Base-by-base conservation (phyloP, 805 yeast genomes). In the Yarrowia porcina region DNA sequence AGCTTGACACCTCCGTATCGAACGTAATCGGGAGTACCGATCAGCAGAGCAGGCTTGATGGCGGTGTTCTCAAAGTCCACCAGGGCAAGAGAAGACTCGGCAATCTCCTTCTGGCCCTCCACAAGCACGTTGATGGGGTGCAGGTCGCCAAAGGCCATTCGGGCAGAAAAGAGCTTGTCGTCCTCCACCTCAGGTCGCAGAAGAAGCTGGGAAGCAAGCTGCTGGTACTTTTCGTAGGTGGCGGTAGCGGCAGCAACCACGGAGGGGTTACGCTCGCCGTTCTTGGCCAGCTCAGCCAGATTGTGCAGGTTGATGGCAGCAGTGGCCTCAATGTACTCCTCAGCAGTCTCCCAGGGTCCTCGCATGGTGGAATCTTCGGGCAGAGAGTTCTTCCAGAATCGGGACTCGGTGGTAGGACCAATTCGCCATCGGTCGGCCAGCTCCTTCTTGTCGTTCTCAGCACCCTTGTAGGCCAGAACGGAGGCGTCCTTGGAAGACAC, bases 1-100 rank as follows among this genome's bases (percentile, higher is more conserved):
- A 94, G 82, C 74, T 91, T 91, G 65, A 91, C 91, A 7, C 98
- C 98, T 50, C 84, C 87, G 77, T 93, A 92, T 54, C 88, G 85
- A 30, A 91, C 86, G 72, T 91, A 94, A 66, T 85, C 79, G 9
- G 99, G 98, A 65, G 90, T 85, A 39, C 82, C 83, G 65, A 86
- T 86, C 67, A 90, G 82, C 56, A 90, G 77, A 69, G 88, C 88
- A 54, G 99, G 98, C 72, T 89, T 88, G 66, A 90, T 84, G 17
- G 85, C 74, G 11, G 92, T 74, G 68, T 87, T 86, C 76, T 94
- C 98, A 71, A 92, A 87, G 75, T 93, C 99, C 61, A 91, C 71
- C 66, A 91, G 84, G 69, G 80, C 82, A 2, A 56, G 49, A 10
- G 47, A 15, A 18, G 42, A 74, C 71, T 32, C 73, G 72, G n/a